Evolutionary conservation across 305 asterid species (phyloP), one percentile per base, ranked within the genome.

Genomic region (Rubia occidens): DNA sequence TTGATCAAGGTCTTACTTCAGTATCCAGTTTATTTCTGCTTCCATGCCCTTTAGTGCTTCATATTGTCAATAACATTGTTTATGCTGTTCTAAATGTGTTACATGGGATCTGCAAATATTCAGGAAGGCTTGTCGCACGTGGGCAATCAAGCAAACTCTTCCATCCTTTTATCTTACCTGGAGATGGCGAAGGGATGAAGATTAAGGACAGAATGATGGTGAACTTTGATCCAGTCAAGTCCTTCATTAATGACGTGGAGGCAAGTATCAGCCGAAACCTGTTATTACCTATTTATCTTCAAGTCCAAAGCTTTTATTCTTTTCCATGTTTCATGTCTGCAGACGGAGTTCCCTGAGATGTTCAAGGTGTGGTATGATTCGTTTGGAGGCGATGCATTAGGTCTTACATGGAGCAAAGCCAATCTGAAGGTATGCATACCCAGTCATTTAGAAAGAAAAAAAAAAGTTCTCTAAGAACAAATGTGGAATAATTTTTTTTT

Each of bases 291-390:
- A 14, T 37, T 13, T 60, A 63, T 67, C 45, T 40, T 68, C 37
- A 51, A 63, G 29, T 72, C 62, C 14, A 55, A 56, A 77, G 66
- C 68, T 66, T 20, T 62, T 10, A 45, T 40, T 42, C 11, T 61
- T 70, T 66, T 62, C 60, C 20, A 74, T 68, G 51, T 54, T 49
- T 75, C 47, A 1, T 29, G 59, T 78, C 45, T 65, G 83, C 95
- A 95, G 99, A 85, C 76, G 68, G 94, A 72, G 76, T 88, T 89
- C 64, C 85, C 89, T 0, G 84, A 81, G 72, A 81, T 49, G 77
- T 87, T 91, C 75, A 95, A 88, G 82, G 87, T 95, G 66, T 95
- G 99, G 99, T 87, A 84, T 53, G 98, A 95, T 83, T 81, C 87
- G 29, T 77, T 86, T 74, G 99, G 99, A 72, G 97, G 98, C 42